These are phyloP conservation scores for Plasmopara viticola DNA, from an alignment of 352 stramenopile species.

Conservation along the genomic window DNA sequence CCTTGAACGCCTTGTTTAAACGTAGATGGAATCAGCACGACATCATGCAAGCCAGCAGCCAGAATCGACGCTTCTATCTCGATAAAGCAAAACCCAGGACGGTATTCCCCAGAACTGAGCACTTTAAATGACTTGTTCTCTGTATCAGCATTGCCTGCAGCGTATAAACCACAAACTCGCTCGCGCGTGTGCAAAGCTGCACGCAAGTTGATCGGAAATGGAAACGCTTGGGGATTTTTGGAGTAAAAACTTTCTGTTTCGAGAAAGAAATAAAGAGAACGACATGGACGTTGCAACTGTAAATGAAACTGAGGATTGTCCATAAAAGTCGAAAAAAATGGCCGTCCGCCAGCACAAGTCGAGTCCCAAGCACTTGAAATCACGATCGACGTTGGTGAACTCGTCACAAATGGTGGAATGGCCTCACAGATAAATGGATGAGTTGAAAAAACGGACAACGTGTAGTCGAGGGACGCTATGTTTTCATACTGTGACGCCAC, in stretches of 20 bases:
- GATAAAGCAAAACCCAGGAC: constrained; percentile 70
- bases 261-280: constrained; percentile 54
- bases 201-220: constrained; percentile 63
- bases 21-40: constrained; percentile 72
- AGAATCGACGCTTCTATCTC: constrained; percentile 31
- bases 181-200: constrained; percentile 40
- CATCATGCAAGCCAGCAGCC: constrained; percentile 23
- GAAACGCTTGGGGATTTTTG: constrained; percentile 18
- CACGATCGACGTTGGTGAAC: constrained; percentile 32
- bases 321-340: constrained; percentile 75
- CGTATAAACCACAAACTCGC: constrained; percentile 43
- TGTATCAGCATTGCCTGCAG: constrained; percentile 5
- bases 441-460: constrained; percentile 81
- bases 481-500: constrained; percentile 92
- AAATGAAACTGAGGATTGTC: constrained; percentile 75
- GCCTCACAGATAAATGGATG: constrained; percentile 55
- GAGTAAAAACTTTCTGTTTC: constrained; percentile 40
- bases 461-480: constrained; percentile 84
- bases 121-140: constrained; percentile 23
- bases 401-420: constrained; percentile 39
- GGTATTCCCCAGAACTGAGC: constrained; percentile 72
- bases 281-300: constrained; percentile 25
- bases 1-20: constrained; percentile 43
- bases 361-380: constrained; percentile 40
- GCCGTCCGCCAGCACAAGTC: constrained; percentile 45